These are phyloP conservation scores for Termitomyces sp. DNA, from an alignment of 768 basidiomycete species.

Conservation along the genomic window DNA sequence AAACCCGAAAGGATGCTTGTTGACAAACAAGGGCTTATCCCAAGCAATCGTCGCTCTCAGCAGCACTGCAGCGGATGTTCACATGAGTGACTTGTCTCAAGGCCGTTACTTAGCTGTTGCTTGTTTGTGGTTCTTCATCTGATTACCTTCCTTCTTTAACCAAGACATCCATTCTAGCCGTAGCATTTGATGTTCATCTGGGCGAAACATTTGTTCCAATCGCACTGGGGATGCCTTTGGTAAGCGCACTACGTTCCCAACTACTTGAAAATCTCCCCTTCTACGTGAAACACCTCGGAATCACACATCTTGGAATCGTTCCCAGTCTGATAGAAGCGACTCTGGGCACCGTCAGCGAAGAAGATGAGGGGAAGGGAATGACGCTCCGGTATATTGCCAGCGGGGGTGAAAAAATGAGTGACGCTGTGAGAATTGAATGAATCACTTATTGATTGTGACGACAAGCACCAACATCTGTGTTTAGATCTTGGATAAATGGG, in stretches of 20 bases:
- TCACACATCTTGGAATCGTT: conserved; percentile 47
- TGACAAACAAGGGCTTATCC: conserved; percentile 26
- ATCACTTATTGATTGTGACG: neutral
- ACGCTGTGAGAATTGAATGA: conserved; percentile 32
- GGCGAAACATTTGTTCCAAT: conserved; percentile 36
- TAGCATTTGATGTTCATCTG: conserved; percentile 48
- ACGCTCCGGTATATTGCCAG: conserved; percentile 38
- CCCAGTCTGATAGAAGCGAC: conserved; percentile 49
- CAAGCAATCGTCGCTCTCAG: conserved; percentile 28
- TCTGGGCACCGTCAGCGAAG: conserved; percentile 25
- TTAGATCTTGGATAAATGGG: conserved; percentile 42
- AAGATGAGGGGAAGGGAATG: conserved; percentile 18
- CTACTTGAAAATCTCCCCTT: conserved; percentile 34
- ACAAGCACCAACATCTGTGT: neutral
- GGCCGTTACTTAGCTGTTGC: conserved; percentile 42
- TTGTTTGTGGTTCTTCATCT: neutral
- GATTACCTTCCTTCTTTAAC: neutral
- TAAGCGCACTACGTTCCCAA: conserved; percentile 38
- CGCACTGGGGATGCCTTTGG: conserved; percentile 37
- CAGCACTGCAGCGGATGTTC: conserved; percentile 23
- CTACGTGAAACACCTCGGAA: conserved; percentile 28
- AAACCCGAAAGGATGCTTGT: conserved; percentile 44
- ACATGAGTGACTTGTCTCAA: conserved; percentile 27
- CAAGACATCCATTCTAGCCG: conserved; percentile 23
- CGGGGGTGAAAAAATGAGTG: conserved; percentile 49